These are phyloP conservation scores for Escovopsis sp. DNA, from an alignment of 2,329 filamentous ascomycete genomes.

Conservation along the genomic window DNA sequence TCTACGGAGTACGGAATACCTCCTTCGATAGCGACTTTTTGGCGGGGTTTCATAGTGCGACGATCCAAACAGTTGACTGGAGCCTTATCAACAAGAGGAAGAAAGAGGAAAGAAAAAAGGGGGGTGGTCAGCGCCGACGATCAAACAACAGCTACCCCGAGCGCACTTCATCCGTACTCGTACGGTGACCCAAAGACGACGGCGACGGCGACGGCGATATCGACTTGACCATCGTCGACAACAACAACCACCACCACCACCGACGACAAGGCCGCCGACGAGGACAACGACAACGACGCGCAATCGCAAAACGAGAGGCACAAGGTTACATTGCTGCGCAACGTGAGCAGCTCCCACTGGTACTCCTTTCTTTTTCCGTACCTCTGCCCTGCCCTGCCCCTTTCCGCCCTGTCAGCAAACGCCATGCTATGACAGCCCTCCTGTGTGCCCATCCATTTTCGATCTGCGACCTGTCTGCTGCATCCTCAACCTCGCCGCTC, in stretches of 20 bases:
- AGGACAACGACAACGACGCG: background rate
- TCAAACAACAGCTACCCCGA: too few species aligned
- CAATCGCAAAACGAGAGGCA: background rate
- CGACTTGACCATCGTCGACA: background rate
- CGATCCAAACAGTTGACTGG: too few species aligned
- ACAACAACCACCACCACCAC: background rate
- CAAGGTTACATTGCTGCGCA: background rate
- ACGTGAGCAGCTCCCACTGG: constrained; percentile 3
- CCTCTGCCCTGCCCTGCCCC: too few species aligned
- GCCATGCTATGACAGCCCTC: constrained; percentile 5
- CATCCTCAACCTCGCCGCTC: constrained; percentile 1
- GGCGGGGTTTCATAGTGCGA: too few species aligned
- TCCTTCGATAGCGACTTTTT: too few species aligned
- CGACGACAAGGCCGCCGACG: background rate
- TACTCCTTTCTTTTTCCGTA: background rate
- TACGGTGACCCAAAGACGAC: background rate
- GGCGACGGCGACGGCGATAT: background rate
- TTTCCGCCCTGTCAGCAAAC: background rate
- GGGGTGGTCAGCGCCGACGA: too few species aligned
- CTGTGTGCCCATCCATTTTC: background rate
- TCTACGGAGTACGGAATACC: too few species aligned
- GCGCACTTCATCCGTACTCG: too few species aligned
- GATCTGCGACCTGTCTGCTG: background rate
- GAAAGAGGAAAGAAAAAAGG: too few species aligned
- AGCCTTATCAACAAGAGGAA: too few species aligned